phyloP scores from a whole-genome alignment of 139 green algal genomes.

The Micractinium sp. region DNA sequence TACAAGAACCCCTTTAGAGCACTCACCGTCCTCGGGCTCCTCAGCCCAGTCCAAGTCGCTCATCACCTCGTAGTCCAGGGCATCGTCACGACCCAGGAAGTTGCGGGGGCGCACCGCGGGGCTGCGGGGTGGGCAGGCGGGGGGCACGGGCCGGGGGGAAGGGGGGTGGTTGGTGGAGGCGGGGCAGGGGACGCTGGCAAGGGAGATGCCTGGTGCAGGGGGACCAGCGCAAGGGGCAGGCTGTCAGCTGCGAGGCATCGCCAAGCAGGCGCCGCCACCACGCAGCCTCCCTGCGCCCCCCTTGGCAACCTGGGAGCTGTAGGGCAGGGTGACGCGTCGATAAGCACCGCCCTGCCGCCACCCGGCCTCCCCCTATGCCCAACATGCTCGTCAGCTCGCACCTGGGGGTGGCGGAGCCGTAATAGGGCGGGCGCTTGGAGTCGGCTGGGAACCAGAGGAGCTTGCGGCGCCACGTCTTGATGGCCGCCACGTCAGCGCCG shows the following conservation, averaged over 20 bases:
- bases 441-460: conserved; percentile 51
- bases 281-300: not conserved
- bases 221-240: too few relatives aligned
- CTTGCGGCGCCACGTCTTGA: conserved; percentile 70
- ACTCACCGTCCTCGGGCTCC: conserved; percentile 73
- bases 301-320: too few relatives aligned
- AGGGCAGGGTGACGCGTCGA: too few relatives aligned
- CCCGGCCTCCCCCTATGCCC: too few relatives aligned
- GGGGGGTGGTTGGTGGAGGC: not conserved
- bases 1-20: too few relatives aligned
- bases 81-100: conserved; percentile 52
- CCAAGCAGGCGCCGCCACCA: not conserved
- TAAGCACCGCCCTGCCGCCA: too few relatives aligned
- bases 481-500: not conserved
- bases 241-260: not conserved
- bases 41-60: conserved; percentile 85
- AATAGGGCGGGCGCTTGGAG: conserved; percentile 63
- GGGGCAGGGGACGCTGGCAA: too few relatives aligned
- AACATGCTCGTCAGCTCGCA: not conserved
- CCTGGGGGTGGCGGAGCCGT: conserved; percentile 55
- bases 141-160: not conserved
- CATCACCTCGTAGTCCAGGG: conserved; percentile 82
- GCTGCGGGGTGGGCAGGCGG: conserved; percentile 10
- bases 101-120: conserved; percentile 49
- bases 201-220: too few relatives aligned